Conservation (phyloP, 2,329 filamentous ascomycete species). For the Scytalidium sp. region DNA sequence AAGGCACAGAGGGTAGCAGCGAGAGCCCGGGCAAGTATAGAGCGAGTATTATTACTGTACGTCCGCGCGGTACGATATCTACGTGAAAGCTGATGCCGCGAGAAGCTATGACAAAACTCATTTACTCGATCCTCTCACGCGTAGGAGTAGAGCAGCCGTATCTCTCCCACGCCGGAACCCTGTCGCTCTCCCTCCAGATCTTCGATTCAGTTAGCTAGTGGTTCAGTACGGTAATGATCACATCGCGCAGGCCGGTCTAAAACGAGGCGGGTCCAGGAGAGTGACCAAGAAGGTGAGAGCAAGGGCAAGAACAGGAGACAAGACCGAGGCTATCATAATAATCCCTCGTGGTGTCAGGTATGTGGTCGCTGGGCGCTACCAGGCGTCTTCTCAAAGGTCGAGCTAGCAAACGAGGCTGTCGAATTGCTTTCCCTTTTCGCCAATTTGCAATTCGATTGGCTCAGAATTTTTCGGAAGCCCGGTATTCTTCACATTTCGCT, state of each 20-base stretch:
- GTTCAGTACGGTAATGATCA: background rate
- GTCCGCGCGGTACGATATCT: too few species aligned
- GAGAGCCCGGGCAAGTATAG: too few species aligned
- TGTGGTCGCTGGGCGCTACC: constrained; percentile 36
- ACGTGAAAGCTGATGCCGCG: too few species aligned
- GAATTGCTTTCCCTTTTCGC: constrained; percentile 19
- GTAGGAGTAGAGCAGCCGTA: background rate
- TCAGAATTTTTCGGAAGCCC: constrained; percentile 18
- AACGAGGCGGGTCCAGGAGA: background rate
- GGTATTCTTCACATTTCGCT: constrained; percentile 12
- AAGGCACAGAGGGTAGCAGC: too few species aligned
- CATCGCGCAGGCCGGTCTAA: background rate
- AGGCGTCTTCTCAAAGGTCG: constrained; percentile 40
- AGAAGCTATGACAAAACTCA: too few species aligned
- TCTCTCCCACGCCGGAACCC: background rate
- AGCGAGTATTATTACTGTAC: too few species aligned
- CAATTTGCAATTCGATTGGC: constrained; percentile 25
- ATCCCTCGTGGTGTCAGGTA: constrained; percentile 17
- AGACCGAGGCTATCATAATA: constrained; percentile 14
- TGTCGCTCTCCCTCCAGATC: background rate
- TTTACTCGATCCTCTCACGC: too few species aligned
- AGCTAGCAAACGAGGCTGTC: constrained; percentile 20
- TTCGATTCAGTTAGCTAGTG: background rate
- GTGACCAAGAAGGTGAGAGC: background rate
- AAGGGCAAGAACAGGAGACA: background rate